Percentiles rank a stretch among this genome's conserved stretches.
Evolutionary conservation across 2,329 filamentous ascomycete species (phyloP).

Genomic region (Monilinia fructigena): DNA sequence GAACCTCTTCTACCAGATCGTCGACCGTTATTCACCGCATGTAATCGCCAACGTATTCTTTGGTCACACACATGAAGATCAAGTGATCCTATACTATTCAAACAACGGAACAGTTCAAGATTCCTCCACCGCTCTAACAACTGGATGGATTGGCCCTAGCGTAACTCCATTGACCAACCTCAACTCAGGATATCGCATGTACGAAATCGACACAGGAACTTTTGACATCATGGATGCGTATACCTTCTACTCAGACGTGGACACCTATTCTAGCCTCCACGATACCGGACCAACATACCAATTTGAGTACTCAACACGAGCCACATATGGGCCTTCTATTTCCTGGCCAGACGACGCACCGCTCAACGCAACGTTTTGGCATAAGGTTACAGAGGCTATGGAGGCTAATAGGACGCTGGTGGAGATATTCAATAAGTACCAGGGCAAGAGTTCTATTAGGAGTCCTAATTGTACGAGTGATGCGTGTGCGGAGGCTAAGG

Average conservation of each 20-base stretch:
- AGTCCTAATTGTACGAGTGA: conserved; percentile 52
- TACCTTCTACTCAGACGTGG: conserved; percentile 54
- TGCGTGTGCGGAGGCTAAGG: conserved; percentile 53
- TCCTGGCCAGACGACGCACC: conserved; percentile 50
- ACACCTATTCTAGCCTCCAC: conserved; percentile 43
- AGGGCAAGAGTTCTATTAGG: conserved; percentile 52
- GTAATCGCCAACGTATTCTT: conserved; percentile 56
- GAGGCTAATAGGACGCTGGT: conserved; percentile 51
- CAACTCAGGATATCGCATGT: conserved; percentile 53
- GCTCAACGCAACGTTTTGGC: conserved; percentile 60
- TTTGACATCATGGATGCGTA: conserved; percentile 55
- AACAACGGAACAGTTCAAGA: conserved; percentile 49
- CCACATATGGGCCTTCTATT: conserved; percentile 47
- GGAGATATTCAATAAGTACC: conserved; percentile 49
- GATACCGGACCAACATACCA: conserved; percentile 48
- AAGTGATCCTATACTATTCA: conserved; percentile 54
- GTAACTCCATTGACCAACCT: conserved; percentile 55
- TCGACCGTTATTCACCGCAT: conserved; percentile 54
- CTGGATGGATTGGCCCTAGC: conserved; percentile 52
- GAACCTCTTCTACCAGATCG: conserved; percentile 54
- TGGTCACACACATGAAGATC: conserved; percentile 55
- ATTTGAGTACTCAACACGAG: conserved; percentile 53
- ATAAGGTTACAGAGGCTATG: conserved; percentile 57
- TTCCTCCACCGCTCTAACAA: conserved; percentile 46
- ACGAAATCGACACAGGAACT: conserved; percentile 53